phyloP scores from a whole-genome alignment of 192 early-diverging fungal species.

The Lunasporangiospora selenospora region DNA sequence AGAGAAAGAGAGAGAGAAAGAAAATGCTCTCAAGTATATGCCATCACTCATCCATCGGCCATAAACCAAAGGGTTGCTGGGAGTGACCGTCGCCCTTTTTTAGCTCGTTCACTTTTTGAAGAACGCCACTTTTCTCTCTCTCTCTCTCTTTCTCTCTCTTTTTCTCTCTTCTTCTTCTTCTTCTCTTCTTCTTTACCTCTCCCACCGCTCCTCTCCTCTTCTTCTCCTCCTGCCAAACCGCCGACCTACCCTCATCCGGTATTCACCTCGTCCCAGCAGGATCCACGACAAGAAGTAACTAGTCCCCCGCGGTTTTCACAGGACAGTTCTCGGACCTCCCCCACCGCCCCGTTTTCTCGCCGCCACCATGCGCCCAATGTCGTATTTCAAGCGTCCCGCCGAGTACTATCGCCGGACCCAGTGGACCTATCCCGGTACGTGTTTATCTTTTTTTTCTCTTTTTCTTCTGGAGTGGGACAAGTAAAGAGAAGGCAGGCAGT shows the following conservation, averaged over 20 bases:
- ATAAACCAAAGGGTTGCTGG: not conserved
- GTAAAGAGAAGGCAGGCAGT: no score
- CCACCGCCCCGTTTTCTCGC: not conserved
- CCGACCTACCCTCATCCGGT: not conserved
- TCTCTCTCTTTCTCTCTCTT: not conserved
- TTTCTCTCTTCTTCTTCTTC: no score
- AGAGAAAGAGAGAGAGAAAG: no score
- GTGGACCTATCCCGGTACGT: constrained; percentile 44
- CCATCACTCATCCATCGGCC: not conserved
- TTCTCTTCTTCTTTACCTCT: not conserved
- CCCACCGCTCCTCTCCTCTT: not conserved
- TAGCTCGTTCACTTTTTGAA: not conserved
- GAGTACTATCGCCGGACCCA: constrained; percentile 30
- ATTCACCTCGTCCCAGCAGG: not conserved
- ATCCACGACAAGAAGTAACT: no score
- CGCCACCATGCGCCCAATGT: constrained; percentile 8
- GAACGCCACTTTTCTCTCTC: not conserved
- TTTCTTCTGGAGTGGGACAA: no score
- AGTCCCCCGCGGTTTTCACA: no score
- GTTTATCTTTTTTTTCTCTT: no score
- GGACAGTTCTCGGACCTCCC: not conserved
- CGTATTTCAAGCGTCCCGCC: constrained; percentile 32
- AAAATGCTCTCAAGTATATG: no score
- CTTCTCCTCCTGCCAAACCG: not conserved
- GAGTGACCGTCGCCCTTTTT: not conserved